Evolutionary conservation across 208 protist species (phyloP), one percentile per base, ranked within the genome.

Genomic region (Trypanosoma rangeli): DNA sequence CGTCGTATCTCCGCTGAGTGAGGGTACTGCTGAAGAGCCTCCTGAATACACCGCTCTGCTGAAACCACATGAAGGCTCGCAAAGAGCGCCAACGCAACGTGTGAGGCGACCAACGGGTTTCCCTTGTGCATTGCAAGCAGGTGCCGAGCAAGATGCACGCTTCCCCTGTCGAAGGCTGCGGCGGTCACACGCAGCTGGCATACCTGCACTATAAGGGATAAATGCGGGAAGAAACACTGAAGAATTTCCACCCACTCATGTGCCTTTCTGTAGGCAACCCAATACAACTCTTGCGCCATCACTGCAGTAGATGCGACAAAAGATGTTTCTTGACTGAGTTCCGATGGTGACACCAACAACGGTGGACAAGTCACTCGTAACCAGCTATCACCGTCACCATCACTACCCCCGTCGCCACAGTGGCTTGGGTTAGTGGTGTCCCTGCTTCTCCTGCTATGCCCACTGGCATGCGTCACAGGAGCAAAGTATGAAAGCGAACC

Each of bases 1-100:
- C 69, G 59, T 22, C 67, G 69, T 3, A 74, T 7, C 39, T 74
- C 69, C 29, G 35, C 39, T 3, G 69, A 74, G 29, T 74, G 69
- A 52, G 69, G 69, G 63, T 68, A 55, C 29, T 63, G 2, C 44
- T 74, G 61, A 46, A 74, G 24, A 24, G 69, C 53, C 26, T 74
- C 61, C 50, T 54, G 46, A 52, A 74, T 74, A 55, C 53, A 60
- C 24, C 42, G 50, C 24, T 74, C 53, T 42, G 69, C 59, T 20
- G 44, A n/a, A 10, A 74, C 61, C 61, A 74, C 49, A 49, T 63
- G 44, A 42, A 74, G 61, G 61, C 53, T 74, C 15, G 61, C 60
- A 63, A 74, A 74, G 0, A 74, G 52, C 24, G 69, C 46, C 16
- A 58, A 26, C 2, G 69, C 53, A 28, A 35, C 62, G 53, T 74